Conservation (phyloP, 768 basidiomycete genomes). For the Lyophyllum shimeji region DNA sequence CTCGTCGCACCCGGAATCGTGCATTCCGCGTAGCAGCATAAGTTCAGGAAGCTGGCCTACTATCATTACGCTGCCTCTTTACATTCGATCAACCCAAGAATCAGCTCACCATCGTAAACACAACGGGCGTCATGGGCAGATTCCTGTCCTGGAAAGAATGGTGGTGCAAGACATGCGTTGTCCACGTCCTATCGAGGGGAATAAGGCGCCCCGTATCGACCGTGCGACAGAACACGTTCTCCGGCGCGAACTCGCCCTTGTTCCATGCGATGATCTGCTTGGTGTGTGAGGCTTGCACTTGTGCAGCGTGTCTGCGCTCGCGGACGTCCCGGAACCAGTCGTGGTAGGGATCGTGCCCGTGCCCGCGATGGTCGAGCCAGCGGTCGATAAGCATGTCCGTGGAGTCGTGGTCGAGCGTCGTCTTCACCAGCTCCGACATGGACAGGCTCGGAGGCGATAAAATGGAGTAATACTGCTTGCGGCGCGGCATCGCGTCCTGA, state of each 20-base stretch:
- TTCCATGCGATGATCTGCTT: conserved; percentile 58
- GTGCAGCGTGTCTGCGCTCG: conserved; percentile 57
- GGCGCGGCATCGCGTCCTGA: conserved; percentile 36
- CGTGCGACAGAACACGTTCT: conserved; percentile 78
- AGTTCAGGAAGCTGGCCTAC: conserved; percentile 67
- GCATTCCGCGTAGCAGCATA: conserved; percentile 80
- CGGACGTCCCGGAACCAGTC: conserved; percentile 76
- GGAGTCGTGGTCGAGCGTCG: conserved; percentile 72
- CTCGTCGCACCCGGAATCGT: conserved; percentile 77
- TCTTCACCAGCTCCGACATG: conserved; percentile 79
- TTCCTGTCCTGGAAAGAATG: conserved; percentile 72
- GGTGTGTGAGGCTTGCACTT: conserved; percentile 40
- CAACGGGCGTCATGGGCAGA: conserved; percentile 75
- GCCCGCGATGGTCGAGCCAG: conserved; percentile 73
- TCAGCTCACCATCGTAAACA: conserved; percentile 72
- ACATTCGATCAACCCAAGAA: conserved; percentile 4
- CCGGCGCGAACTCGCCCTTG: conserved; percentile 76
- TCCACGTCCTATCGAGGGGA: conserved; percentile 80
- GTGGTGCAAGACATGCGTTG: conserved; percentile 79
- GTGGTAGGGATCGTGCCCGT: conserved; percentile 65
- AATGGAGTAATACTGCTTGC: conserved; percentile 56
- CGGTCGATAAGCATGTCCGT: conserved; percentile 81
- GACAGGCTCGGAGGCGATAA: conserved; percentile 64
- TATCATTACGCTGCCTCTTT: too few species aligned
- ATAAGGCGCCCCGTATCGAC: conserved; percentile 78